Evolutionary conservation across 2,329 filamentous ascomycete species (phyloP).

Genomic region (Shiraia sp.): DNA sequence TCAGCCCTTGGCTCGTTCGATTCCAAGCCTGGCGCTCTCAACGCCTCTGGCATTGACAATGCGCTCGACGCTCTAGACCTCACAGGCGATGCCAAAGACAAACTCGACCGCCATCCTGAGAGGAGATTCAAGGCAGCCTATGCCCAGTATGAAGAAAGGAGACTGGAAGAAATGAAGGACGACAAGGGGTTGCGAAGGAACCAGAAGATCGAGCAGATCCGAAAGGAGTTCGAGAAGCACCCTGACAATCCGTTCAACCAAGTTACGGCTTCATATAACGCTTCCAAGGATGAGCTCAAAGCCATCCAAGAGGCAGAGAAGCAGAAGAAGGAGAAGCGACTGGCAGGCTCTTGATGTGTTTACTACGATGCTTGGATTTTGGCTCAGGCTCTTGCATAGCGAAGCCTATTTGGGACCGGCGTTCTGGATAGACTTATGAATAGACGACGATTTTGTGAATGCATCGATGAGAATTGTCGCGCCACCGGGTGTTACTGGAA

Average conservation of each 20-base stretch:
- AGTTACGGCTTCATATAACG: constrained; percentile 74
- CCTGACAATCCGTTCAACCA: constrained; percentile 97
- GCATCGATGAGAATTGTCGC: neutral
- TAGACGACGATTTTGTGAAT: neutral
- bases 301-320: constrained; percentile 69
- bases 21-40: constrained; percentile 61
- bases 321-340: constrained; percentile 72
- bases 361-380: neutral
- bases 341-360: constrained; percentile 47
- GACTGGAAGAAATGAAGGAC: constrained; percentile 81
- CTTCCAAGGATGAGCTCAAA: constrained; percentile 74
- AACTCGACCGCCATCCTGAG: constrained; percentile 89
- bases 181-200: constrained; percentile 81
- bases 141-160: constrained; percentile 76
- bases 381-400: neutral
- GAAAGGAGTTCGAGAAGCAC: constrained; percentile 93
- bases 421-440: constrained; percentile 19
- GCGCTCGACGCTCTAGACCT: constrained; percentile 84
- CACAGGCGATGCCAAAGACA: constrained; percentile 62
- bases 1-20: constrained; percentile 53
- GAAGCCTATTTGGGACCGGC: constrained; percentile 9
- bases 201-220: constrained; percentile 81
- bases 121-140: constrained; percentile 85
- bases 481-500: too few relatives aligned
- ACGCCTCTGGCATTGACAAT: constrained; percentile 88